Evolutionary conservation across 2,329 filamentous ascomycete genomes (phyloP).

Genomic region (Fusarium sp.): DNA sequence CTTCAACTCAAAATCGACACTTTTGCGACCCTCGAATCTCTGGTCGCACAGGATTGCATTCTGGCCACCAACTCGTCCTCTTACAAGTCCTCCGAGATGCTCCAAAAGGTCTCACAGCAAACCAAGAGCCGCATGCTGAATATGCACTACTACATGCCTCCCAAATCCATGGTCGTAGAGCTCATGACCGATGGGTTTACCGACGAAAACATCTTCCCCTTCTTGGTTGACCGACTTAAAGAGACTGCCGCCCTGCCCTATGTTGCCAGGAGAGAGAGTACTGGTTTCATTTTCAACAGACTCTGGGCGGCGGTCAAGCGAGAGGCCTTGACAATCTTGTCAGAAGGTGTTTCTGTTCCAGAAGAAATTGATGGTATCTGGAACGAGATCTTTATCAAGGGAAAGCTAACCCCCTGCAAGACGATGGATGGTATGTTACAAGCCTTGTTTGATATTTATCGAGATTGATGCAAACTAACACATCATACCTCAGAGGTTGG

Average conservation of each 20-base stretch:
- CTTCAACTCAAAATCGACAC: background rate
- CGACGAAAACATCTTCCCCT: conserved; percentile 53
- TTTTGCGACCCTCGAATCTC: background rate
- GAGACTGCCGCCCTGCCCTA: conserved; percentile 55
- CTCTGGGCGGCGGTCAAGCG: conserved; percentile 66
- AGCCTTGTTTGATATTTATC: background rate
- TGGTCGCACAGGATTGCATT: conserved; percentile 52
- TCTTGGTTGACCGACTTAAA: conserved; percentile 52
- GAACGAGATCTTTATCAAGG: conserved; percentile 48
- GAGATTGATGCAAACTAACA: background rate
- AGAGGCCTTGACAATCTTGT: conserved; percentile 58
- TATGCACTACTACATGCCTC: conserved; percentile 60
- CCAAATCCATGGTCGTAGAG: background rate
- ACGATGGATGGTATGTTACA: background rate
- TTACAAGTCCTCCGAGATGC: conserved; percentile 60
- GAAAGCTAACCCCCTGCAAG: background rate
- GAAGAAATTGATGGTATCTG: conserved; percentile 60
- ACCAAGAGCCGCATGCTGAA: conserved; percentile 53
- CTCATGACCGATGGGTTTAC: conserved; percentile 51
- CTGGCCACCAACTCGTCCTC: conserved; percentile 62
- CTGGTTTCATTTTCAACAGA: conserved; percentile 64
- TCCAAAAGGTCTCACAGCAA: conserved; percentile 52
- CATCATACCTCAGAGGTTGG: conserved; percentile 48
- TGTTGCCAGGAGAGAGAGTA: conserved; percentile 54
- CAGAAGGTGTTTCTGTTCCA: conserved; percentile 59